Conservation (phyloP, 2,329 filamentous ascomycete species). For the Eutypa lata region DNA sequence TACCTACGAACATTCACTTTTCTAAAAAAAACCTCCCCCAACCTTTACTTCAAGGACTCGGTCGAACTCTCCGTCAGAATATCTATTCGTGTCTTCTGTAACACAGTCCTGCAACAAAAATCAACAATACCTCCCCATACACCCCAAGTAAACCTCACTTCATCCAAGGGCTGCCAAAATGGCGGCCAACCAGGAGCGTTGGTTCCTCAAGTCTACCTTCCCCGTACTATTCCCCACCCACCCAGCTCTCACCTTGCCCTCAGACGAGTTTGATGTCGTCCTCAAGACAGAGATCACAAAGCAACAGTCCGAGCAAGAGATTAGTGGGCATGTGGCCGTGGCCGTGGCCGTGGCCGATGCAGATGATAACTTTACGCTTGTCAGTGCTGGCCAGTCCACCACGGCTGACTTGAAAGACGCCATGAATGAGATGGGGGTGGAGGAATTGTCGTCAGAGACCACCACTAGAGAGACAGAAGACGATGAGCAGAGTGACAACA, state of each 20-base stretch:
- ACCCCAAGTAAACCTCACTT: not conserved
- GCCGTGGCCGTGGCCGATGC: not conserved
- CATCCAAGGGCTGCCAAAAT: not conserved
- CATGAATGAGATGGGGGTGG: conserved; percentile 3
- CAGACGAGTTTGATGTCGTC: conserved; percentile 32
- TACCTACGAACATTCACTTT: no score
- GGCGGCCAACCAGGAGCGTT: conserved; percentile 18
- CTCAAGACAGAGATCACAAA: conserved; percentile 22
- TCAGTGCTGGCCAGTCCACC: conserved; percentile 4
- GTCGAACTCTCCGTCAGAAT: no score
- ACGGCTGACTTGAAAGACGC: conserved; percentile 9
- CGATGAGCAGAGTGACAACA: no score
- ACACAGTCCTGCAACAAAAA: no score
- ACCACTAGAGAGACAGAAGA: not conserved
- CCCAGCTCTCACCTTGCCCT: conserved; percentile 30
- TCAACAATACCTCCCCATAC: no score
- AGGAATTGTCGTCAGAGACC: not conserved
- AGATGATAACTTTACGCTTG: conserved; percentile 8
- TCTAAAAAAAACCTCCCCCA: no score
- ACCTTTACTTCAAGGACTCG: no score
- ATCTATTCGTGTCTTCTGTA: no score
- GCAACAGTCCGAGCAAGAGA: not conserved
- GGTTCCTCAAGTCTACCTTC: conserved; percentile 36
- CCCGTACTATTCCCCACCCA: conserved; percentile 37
- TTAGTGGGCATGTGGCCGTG: not conserved